Evolutionary conservation across 371 early-diverging fungal species (phyloP).

Genomic region (Apophysomyces elegans): DNA sequence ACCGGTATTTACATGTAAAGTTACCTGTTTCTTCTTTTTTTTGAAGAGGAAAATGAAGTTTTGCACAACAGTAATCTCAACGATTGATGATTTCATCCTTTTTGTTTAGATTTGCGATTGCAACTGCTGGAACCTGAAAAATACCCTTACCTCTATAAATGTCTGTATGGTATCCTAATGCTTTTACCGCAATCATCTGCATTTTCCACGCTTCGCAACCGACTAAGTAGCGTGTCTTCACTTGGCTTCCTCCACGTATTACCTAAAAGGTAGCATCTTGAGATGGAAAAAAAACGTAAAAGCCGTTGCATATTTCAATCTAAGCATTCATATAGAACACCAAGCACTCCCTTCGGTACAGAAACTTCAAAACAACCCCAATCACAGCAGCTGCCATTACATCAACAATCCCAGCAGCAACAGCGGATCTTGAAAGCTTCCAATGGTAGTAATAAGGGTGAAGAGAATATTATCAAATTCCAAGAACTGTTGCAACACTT

Average conservation of each 20-base stretch:
- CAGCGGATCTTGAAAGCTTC: constrained; percentile 10
- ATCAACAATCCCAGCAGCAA: constrained; percentile 12
- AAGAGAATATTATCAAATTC: constrained; percentile 38
- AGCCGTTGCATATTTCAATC: too few species aligned
- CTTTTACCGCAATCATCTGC: constrained; percentile 91
- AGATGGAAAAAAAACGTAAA: background rate
- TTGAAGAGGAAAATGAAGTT: background rate
- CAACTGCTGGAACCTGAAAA: constrained; percentile 88
- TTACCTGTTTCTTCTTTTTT: background rate
- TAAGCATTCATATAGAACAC: background rate
- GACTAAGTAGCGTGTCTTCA: constrained; percentile 76
- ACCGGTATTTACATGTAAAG: constrained; percentile 87
- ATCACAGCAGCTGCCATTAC: background rate
- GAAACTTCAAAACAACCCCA: background rate
- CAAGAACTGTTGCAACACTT: constrained; percentile 62
- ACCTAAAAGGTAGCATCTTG: constrained; percentile 47
- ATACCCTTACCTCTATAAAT: constrained; percentile 83
- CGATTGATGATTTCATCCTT: too few species aligned
- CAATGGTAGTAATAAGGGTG: constrained; percentile 11
- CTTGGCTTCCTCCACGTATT: constrained; percentile 63
- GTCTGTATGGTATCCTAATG: constrained; percentile 92
- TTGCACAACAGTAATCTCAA: background rate
- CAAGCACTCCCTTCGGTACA: background rate
- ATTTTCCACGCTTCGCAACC: constrained; percentile 88
- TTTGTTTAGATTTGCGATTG: constrained; percentile 68